Base-by-base conservation (phyloP, 2,329 filamentous ascomycete genomes). In the Claviceps pusilla region DNA sequence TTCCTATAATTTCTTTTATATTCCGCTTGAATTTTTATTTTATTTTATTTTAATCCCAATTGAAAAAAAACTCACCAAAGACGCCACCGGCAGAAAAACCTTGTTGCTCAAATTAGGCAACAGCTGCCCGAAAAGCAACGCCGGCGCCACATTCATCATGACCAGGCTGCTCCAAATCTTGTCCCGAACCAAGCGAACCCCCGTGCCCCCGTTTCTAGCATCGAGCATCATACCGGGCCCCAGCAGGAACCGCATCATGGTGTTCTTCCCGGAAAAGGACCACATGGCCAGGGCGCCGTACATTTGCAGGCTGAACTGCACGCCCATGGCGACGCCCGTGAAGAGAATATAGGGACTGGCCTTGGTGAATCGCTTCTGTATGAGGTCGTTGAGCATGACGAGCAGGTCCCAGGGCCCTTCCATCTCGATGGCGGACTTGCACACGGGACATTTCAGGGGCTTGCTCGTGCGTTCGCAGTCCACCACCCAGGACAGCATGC, bases 401-500 rank as follows among this genome's bases (percentile, higher is more conserved):
- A 93, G 69, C 28, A 80, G 73, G 63, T 90, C 89, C 62, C 77
- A 80, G 14, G 87, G 86, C 50, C 90, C 83, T 51, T 84, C 79
- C 33, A 97, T 75, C 52, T 79, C 73, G 62, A 97, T 95, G 59
- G 82, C 78, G 2, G 82, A 78, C 67, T 95, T 93, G 77, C 93
- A 98, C 58, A 95, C 87, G 2, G 91, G 91, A 65, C 93, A 98
- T 53, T 80, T 73, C 58, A 96, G 81, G 57, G 83, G 82, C 54
- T 81, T 80, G 66, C 74, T 66, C 65, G 78, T 68, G 56, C 69
- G 77, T 69, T 96, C 89, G 64, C 89, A 80, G 65, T 95, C 89
- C n/a, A 87, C 85, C 19, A 97, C 85, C 90, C 90, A 98, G 63
- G 89, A 86, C 43, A 97, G 76, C 59, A 97, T 77, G 66, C 90